phyloP scores from a whole-genome alignment of 305 asterid species.

The Nicotiana rustica region DNA sequence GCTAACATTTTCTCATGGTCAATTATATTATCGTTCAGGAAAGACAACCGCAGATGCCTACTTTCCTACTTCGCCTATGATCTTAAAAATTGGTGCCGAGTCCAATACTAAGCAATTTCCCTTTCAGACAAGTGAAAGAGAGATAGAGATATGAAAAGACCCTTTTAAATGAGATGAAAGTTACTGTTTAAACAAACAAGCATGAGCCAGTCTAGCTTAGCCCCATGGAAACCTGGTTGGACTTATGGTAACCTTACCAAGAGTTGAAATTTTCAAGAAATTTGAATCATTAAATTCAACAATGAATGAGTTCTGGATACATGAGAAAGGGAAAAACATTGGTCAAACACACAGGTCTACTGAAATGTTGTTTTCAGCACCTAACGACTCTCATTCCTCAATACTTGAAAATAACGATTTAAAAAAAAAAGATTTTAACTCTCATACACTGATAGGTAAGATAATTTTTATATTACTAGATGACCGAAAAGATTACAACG shows the following conservation, averaged over 20 bases:
- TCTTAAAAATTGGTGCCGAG: not conserved
- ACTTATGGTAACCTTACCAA: not conserved
- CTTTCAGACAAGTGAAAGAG: slow-evolving; percentile 40
- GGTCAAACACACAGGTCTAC: not conserved
- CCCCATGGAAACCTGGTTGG: slow-evolving; percentile 13
- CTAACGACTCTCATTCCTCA: not conserved
- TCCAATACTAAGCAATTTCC: slow-evolving; percentile 42
- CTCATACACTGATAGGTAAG: too few species aligned
- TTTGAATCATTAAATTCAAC: slow-evolving; percentile 2
- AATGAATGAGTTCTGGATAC: slow-evolving; percentile 21
- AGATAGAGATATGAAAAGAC: slow-evolving; percentile 34
- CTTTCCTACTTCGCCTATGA: too few species aligned
- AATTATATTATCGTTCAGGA: slow-evolving; percentile 34
- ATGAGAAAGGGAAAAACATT: slow-evolving; percentile 34
- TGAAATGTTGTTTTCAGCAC: slow-evolving; percentile 27
- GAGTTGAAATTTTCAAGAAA: not conserved
- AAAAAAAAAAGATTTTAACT: too few species aligned
- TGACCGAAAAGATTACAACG: too few species aligned
- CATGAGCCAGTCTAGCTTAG: not conserved
- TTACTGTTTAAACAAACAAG: slow-evolving; percentile 33
- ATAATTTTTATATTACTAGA: too few species aligned
- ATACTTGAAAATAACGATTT: not conserved
- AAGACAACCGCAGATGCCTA: slow-evolving; percentile 44
- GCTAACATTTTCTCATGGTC: not conserved
- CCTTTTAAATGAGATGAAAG: slow-evolving; percentile 49